Percentiles rank a stretch among this genome's conserved stretches.
These are phyloP conservation scores for Protomyces lactucae-debilis DNA, from an alignment of 1,139 yeast species.

Conservation along the genomic window DNA sequence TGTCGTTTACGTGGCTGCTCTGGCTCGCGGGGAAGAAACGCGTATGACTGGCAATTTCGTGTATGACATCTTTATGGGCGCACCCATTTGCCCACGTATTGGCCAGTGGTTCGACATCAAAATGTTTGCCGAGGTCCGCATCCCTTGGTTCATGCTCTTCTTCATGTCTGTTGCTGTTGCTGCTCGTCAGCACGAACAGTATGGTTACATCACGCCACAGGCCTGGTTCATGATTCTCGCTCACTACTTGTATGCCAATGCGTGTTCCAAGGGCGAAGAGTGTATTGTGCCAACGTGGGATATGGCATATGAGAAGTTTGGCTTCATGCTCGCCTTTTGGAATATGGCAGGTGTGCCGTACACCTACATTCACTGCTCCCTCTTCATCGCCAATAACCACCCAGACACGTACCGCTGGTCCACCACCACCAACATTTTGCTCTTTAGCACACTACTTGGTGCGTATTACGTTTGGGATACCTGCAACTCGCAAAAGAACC, in stretches of 20 bases:
- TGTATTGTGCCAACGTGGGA: constrained; percentile 98
- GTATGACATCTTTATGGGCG: constrained; percentile 95
- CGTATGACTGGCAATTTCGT: constrained; percentile 86
- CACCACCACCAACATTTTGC: constrained; percentile 50
- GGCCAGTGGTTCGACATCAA: constrained; percentile 79
- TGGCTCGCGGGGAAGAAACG: constrained; percentile 50
- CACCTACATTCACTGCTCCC: constrained; percentile 91
- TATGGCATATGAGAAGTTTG: constrained; percentile 98
- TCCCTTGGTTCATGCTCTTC: constrained; percentile 91
- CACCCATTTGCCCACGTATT: constrained; percentile 90
- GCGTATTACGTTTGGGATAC: constrained; percentile 95
- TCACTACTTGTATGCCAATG: constrained; percentile 92
- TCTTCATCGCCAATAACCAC: constrained; percentile 72
- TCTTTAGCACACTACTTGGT: constrained; percentile 53
- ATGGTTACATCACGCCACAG: constrained; percentile 76
- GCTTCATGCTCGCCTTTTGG: constrained; percentile 97
- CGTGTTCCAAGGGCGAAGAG: constrained; percentile 97
- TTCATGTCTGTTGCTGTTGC: constrained; percentile 71
- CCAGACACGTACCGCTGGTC: constrained; percentile 80
- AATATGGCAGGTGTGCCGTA: constrained; percentile 98
- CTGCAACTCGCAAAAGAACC: constrained; percentile 89
- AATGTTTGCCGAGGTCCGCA: constrained; percentile 94
- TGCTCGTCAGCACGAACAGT: constrained; percentile 70
- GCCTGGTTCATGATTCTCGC: constrained; percentile 69
- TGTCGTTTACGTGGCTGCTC: constrained; percentile 51